Conservation (phyloP, 768 basidiomycete genomes). For the Rhodotorula sphaerocarpa region DNA sequence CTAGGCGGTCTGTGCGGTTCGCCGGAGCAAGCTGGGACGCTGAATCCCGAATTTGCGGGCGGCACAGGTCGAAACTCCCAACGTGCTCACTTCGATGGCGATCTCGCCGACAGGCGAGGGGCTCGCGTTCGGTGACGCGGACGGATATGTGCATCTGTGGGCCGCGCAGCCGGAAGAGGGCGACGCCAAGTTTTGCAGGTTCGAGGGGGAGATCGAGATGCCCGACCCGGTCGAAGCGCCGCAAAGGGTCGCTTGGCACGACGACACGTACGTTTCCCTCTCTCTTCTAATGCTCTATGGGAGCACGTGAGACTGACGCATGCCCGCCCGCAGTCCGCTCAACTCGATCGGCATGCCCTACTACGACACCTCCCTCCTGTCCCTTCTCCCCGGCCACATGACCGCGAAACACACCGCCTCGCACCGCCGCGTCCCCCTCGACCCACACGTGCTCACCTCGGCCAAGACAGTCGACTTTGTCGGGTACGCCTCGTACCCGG, state of each 20-base stretch:
- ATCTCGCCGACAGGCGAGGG: constrained; percentile 82
- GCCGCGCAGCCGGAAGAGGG: constrained; percentile 57
- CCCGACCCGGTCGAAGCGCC: constrained; percentile 62
- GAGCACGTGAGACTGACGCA: too few species aligned
- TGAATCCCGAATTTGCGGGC: too few species aligned
- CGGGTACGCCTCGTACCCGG: constrained; percentile 79
- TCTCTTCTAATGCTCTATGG: not conserved
- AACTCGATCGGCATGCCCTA: constrained; percentile 81
- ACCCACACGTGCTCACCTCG: constrained; percentile 61
- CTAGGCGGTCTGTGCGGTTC: too few species aligned
- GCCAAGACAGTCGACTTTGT: constrained; percentile 85
- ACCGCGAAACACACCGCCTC: constrained; percentile 38
- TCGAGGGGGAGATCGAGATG: constrained; percentile 78
- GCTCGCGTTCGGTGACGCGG: constrained; percentile 82
- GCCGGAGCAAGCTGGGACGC: too few species aligned
- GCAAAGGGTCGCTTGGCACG: constrained; percentile 69
- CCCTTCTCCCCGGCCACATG: constrained; percentile 49
- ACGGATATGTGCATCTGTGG: constrained; percentile 72
- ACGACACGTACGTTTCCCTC: constrained; percentile 58
- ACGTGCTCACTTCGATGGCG: constrained; percentile 69
- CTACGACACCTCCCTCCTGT: constrained; percentile 66
- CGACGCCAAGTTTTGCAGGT: constrained; percentile 73
- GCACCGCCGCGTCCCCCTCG: constrained; percentile 52
- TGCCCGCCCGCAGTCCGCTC: constrained; percentile 75
- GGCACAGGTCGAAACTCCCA: constrained; percentile 45